These are phyloP conservation scores for Monosporascus sp. DNA, from an alignment of 2,329 filamentous ascomycete genomes.

Conservation along the genomic window DNA sequence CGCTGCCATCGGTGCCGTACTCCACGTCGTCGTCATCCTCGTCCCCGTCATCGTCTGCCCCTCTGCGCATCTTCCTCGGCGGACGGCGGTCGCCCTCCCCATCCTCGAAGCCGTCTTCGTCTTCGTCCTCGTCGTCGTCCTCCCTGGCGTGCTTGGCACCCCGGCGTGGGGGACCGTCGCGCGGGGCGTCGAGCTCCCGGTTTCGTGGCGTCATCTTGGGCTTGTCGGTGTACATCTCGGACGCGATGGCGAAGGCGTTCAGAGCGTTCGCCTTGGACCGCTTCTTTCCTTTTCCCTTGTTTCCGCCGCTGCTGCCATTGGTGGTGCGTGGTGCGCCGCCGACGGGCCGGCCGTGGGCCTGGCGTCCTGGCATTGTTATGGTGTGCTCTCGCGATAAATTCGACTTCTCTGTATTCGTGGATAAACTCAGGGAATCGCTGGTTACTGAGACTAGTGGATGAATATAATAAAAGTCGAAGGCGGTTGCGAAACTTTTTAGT, in stretches of 20 bases:
- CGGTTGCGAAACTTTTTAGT: slow-evolving; percentile 17
- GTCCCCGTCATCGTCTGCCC: slow-evolving; percentile 42
- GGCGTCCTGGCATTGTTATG: slow-evolving; percentile 49
- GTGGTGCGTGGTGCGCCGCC: slow-evolving; percentile 22
- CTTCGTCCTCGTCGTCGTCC: slow-evolving; percentile 44
- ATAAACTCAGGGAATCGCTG: background rate
- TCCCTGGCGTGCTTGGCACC: slow-evolving; percentile 38
- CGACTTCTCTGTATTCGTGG: too few species aligned
- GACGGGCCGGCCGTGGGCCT: slow-evolving; percentile 52
- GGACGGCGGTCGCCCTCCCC: slow-evolving; percentile 50
- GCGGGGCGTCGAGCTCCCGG: slow-evolving; percentile 44
- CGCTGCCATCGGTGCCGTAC: slow-evolving; percentile 77
- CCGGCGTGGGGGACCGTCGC: slow-evolving; percentile 19
- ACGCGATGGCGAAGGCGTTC: slow-evolving; percentile 53
- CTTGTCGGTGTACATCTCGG: slow-evolving; percentile 44
- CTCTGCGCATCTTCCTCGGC: slow-evolving; percentile 36
- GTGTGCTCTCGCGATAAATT: too few species aligned
- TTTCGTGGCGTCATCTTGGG: slow-evolving; percentile 45
- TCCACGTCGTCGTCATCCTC: slow-evolving; percentile 59
- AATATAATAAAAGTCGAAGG: slow-evolving; percentile 7
- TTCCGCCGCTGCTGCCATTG: slow-evolving; percentile 15
- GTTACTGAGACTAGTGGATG: too few species aligned
- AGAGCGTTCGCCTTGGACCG: slow-evolving; percentile 48
- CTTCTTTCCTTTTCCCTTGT: slow-evolving; percentile 30
- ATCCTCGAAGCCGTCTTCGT: slow-evolving; percentile 56